These are phyloP conservation scores for Penicillium olsonii DNA, from an alignment of 2,329 filamentous ascomycete genomes.

Conservation along the genomic window DNA sequence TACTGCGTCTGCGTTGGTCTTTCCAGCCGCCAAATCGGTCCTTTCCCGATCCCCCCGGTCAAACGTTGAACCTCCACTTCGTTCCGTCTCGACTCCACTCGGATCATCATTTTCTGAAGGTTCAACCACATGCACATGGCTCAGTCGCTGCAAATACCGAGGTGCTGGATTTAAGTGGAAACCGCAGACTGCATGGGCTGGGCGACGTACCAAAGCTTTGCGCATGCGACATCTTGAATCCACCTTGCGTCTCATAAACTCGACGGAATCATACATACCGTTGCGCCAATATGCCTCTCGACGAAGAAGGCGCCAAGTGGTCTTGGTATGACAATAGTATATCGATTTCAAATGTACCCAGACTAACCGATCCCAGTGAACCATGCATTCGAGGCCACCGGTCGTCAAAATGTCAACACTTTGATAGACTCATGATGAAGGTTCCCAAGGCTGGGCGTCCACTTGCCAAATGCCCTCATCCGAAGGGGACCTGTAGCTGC, in stretches of 20 bases:
- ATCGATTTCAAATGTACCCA: background rate
- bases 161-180: slow-evolving; percentile 4
- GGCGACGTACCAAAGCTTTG: background rate
- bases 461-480: slow-evolving; percentile 50
- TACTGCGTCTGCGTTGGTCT: background rate
- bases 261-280: background rate
- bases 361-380: slow-evolving; percentile 36
- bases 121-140: slow-evolving; percentile 2
- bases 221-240: slow-evolving; percentile 14
- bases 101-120: background rate
- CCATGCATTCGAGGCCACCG: slow-evolving; percentile 52
- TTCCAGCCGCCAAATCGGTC: background rate
- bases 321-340: slow-evolving; percentile 41
- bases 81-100: slow-evolving; percentile 12
- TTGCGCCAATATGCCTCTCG: slow-evolving; percentile 41
- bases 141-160: background rate
- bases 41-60: slow-evolving; percentile 2
- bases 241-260: slow-evolving; percentile 5
- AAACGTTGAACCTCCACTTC: slow-evolving; percentile 7
- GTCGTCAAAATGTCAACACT: slow-evolving; percentile 52
- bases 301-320: slow-evolving; percentile 49
- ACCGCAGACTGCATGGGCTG: slow-evolving; percentile 6
- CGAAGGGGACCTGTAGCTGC: slow-evolving; percentile 45
- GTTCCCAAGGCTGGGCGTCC: slow-evolving; percentile 52
- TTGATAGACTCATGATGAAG: slow-evolving; percentile 52